Percentiles rank a stretch among this genome's conserved stretches.
Conservation (phyloP, 2,329 filamentous ascomycete genomes). For the Paradendryphiella salina region DNA sequence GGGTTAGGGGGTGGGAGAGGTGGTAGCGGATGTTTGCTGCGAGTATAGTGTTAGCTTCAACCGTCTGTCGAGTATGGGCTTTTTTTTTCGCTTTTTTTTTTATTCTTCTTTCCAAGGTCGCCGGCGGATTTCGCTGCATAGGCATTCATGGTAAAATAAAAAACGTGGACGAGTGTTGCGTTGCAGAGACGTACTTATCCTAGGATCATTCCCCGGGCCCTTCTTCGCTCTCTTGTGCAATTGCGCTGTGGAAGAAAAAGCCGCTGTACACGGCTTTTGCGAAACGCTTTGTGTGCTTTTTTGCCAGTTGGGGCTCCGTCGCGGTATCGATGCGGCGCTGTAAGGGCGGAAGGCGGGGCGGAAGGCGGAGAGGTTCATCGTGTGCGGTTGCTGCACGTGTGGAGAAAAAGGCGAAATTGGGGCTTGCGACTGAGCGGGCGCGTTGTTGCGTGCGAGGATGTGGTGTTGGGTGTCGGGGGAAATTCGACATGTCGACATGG, state of each 20-base stretch:
- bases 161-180: background rate
- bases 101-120: background rate
- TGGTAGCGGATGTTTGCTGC: conserved; percentile 67
- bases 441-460: background rate
- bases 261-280: conserved; percentile 17
- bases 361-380: conserved; percentile 36
- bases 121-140: too few species aligned
- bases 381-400: conserved; percentile 7
- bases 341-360: conserved; percentile 29
- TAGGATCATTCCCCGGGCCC: conserved; percentile 29
- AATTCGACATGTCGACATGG: background rate
- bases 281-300: conserved; percentile 3
- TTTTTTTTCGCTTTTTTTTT: background rate
- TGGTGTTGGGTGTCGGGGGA: background rate
- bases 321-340: conserved; percentile 14
- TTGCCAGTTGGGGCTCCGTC: conserved; percentile 11
- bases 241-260: conserved; percentile 38
- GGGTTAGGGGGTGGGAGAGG: conserved; percentile 68
- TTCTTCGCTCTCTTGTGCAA: conserved; percentile 36
- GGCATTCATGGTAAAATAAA: too few species aligned
- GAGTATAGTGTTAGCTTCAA: too few species aligned
- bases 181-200: conserved; percentile 36
- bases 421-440: background rate
- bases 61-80: too few species aligned
- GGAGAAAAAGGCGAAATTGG: background rate